Evolutionary conservation across 2,329 filamentous ascomycete genomes (phyloP).

Genomic region (Rachicladosporium sp.): DNA sequence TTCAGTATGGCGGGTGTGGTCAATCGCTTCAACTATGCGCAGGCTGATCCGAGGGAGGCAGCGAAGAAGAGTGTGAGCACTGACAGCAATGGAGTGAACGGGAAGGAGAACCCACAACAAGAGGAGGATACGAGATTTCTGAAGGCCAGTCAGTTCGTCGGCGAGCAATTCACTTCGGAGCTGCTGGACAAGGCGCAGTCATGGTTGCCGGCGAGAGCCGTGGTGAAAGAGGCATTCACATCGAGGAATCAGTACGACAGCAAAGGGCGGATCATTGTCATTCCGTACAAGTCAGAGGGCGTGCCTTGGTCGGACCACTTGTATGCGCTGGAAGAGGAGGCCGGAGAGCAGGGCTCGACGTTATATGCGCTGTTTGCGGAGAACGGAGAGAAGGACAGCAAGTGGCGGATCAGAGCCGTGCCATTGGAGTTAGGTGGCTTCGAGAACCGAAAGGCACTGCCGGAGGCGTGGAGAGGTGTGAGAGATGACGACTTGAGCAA

Average conservation of each 20-base stretch:
- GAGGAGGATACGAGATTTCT: slow-evolving; percentile 73
- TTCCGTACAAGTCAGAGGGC: slow-evolving; percentile 50
- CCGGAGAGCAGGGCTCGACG: slow-evolving; percentile 39
- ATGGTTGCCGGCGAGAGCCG: slow-evolving; percentile 78
- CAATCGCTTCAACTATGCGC: slow-evolving; percentile 63
- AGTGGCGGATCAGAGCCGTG: slow-evolving; percentile 93
- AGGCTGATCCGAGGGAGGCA: slow-evolving; percentile 23
- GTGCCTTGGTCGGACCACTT: slow-evolving; percentile 96
- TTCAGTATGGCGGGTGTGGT: slow-evolving; percentile 81
- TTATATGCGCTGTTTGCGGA: slow-evolving; percentile 90
- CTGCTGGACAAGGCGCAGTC: slow-evolving; percentile 61
- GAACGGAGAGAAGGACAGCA: slow-evolving; percentile 57
- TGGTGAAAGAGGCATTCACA: slow-evolving; percentile 65
- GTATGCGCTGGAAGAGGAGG: slow-evolving; percentile 66
- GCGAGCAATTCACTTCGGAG: slow-evolving; percentile 74
- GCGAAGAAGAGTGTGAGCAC: slow-evolving; percentile 10
- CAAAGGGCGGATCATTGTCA: slow-evolving; percentile 69
- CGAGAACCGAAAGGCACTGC: slow-evolving; percentile 79
- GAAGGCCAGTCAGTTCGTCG: slow-evolving; percentile 68
- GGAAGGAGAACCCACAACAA: slow-evolving; percentile 41
- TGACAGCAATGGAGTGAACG: slow-evolving; percentile 8
- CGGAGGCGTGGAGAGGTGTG: slow-evolving; percentile 83
- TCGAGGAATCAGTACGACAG: slow-evolving; percentile 55
- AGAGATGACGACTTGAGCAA: slow-evolving; percentile 74
- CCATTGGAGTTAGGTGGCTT: slow-evolving; percentile 76